Evolutionary conservation across 2,329 filamentous ascomycete species (phyloP), one percentile per base, ranked within the genome.

Genomic region (Aureobasidium sp.): DNA sequence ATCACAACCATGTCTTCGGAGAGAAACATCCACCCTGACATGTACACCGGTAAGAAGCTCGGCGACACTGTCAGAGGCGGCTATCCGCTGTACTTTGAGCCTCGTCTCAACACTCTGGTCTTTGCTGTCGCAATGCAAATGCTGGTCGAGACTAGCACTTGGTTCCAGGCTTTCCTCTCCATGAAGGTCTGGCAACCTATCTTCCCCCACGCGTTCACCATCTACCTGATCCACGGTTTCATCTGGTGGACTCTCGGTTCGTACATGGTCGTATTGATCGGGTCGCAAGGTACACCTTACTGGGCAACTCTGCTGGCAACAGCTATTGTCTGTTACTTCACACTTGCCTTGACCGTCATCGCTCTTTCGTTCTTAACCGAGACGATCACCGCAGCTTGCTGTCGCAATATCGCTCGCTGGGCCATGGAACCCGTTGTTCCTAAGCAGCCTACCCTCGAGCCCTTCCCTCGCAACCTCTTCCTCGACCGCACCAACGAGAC

Each of bases 131-230:
- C 60, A 5, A 59, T 70, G 25, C 69, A 71, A 54, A 42, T 60
- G 6, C 55, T 67, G 21, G 64, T 70, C 17, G 68, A 70, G 50
- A 62, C 70, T 3, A 66, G 60, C 10, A 67, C 67, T 1, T 59
- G 62, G 47, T 57, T 72, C 1, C 74, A 76, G 57, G 71, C 66
- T 59, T 55, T 72, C 8, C 62, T 76, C 2, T 71, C 70, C 3
- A 61, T 66, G 3, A 68, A 64, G 19, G 42, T 69, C 19, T 63
- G 75, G 24, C 66, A 71, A 5, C 62, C 67, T 39, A 60, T 75
- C 16, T 75, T 75, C 60, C 73, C 73, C 4, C 73, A 76, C 59
- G 71, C 74, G 58, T 75, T 75, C 61, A 75, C 71, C 32, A 72
- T 76, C 51, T 76, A 76, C 57, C 41, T 76, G 6, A 64, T 74